Evolutionary conservation across 768 basidiomycete genomes (phyloP).

Genomic region (Russula griseocarnosa): DNA sequence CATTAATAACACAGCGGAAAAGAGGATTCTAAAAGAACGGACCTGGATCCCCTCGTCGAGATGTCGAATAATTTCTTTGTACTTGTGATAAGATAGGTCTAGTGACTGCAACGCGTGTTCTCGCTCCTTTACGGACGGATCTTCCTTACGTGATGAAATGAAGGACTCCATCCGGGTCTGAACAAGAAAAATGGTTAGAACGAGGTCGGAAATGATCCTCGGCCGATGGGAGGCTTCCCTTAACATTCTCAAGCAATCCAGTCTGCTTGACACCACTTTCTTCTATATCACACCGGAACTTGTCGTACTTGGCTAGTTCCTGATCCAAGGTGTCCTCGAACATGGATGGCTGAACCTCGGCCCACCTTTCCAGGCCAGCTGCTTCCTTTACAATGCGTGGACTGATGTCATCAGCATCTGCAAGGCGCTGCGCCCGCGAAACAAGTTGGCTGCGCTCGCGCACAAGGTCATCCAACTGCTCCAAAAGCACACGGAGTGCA

Average conservation of each 20-base stretch:
- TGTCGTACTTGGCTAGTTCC: conserved; percentile 78
- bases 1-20: neutral
- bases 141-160: conserved; percentile 71
- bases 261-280: conserved; percentile 59
- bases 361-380: conserved; percentile 57
- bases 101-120: conserved; percentile 79
- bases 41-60: conserved; percentile 87
- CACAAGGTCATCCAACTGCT: conserved; percentile 72
- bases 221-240: conserved; percentile 44
- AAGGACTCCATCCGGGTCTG: conserved; percentile 70
- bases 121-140: conserved; percentile 71
- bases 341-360: conserved; percentile 75
- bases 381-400: conserved; percentile 63
- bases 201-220: neutral
- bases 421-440: conserved; percentile 56
- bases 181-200: conserved; percentile 18
- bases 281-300: conserved; percentile 51
- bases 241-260: conserved; percentile 59
- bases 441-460: conserved; percentile 59
- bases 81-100: conserved; percentile 83
- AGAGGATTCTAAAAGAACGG: conserved; percentile 20
- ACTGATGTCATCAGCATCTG: conserved; percentile 69
- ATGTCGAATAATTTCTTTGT: conserved; percentile 78
- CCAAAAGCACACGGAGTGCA: conserved; percentile 67
- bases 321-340: conserved; percentile 81